These are phyloP conservation scores for Pseudogymnoascus sp. DNA, from an alignment of 2,329 filamentous ascomycete genomes.

Conservation along the genomic window DNA sequence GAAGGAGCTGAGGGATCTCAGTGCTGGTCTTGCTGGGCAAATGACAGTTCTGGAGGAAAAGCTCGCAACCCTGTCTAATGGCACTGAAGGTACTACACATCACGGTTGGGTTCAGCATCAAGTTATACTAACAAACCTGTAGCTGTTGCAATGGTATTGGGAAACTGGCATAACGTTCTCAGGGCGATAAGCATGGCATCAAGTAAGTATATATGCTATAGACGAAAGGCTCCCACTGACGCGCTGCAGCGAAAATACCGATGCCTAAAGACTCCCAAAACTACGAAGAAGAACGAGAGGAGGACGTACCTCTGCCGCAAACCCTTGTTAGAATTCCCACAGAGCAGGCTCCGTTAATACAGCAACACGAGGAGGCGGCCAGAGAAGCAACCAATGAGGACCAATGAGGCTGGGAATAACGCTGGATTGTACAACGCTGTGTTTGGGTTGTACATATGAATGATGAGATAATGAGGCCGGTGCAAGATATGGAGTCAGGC, in stretches of 20 bases:
- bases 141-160: conserved; percentile 78
- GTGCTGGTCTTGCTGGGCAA: conserved; percentile 68
- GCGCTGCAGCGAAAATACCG: conserved; percentile 56
- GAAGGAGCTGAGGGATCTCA: conserved; percentile 70
- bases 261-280: conserved; percentile 43
- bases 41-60: conserved; percentile 79
- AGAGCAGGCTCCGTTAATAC: conserved; percentile 61
- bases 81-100: conserved; percentile 60
- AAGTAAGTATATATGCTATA: conserved; percentile 42
- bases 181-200: conserved; percentile 82
- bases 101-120: neutral
- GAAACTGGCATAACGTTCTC: conserved; percentile 83
- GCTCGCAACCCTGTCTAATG: conserved; percentile 67
- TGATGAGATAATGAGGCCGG: neutral
- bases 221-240: conserved; percentile 16
- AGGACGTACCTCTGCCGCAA: conserved; percentile 56
- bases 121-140: conserved; percentile 17
- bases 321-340: conserved; percentile 80
- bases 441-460: neutral
- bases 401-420: conserved; percentile 1
- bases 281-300: conserved; percentile 33
- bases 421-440: neutral
- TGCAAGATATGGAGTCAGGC: neutral
- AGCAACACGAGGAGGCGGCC: conserved; percentile 49
- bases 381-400: neutral